Evolutionary conservation across 768 basidiomycete species (phyloP).

Genomic region (Leccinum disarticulatum): DNA sequence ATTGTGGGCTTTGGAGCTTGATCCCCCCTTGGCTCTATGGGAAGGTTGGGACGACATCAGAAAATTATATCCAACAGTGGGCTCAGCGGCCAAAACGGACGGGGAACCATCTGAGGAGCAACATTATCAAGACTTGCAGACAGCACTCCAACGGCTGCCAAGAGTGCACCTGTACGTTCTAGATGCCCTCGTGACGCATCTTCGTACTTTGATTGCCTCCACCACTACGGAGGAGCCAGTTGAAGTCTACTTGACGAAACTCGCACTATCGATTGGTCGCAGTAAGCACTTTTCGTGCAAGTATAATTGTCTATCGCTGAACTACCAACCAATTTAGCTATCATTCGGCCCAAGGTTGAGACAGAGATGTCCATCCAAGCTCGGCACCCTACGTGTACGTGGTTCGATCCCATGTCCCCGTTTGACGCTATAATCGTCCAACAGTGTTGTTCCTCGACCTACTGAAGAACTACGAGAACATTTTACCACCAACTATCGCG

Average conservation of each 20-base stretch:
- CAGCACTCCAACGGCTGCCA: constrained; percentile 68
- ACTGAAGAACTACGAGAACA: constrained; percentile 65
- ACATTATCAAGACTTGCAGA: constrained; percentile 59
- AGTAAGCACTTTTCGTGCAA: constrained; percentile 47
- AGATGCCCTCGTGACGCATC: constrained; percentile 73
- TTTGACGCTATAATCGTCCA: not conserved
- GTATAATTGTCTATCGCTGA: not conserved
- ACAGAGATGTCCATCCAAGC: constrained; percentile 88
- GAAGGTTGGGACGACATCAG: constrained; percentile 93
- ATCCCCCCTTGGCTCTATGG: constrained; percentile 81
- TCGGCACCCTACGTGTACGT: constrained; percentile 76
- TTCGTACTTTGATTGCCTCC: constrained; percentile 65
- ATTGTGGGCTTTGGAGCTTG: constrained; percentile 88
- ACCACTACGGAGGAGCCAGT: constrained; percentile 71
- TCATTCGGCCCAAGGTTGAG: constrained; percentile 81
- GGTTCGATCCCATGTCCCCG: not conserved
- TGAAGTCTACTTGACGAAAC: constrained; percentile 82
- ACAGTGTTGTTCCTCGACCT: constrained; percentile 85
- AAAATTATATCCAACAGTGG: constrained; percentile 80
- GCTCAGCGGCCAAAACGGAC: constrained; percentile 53
- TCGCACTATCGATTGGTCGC: constrained; percentile 84
- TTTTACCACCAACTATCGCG: constrained; percentile 79
- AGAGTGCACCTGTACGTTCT: constrained; percentile 80
- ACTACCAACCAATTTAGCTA: constrained; percentile 43
- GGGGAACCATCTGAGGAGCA: constrained; percentile 55